Conservation (phyloP, 2,329 filamentous ascomycete species). For the Pleurostoma richardsiae region DNA sequence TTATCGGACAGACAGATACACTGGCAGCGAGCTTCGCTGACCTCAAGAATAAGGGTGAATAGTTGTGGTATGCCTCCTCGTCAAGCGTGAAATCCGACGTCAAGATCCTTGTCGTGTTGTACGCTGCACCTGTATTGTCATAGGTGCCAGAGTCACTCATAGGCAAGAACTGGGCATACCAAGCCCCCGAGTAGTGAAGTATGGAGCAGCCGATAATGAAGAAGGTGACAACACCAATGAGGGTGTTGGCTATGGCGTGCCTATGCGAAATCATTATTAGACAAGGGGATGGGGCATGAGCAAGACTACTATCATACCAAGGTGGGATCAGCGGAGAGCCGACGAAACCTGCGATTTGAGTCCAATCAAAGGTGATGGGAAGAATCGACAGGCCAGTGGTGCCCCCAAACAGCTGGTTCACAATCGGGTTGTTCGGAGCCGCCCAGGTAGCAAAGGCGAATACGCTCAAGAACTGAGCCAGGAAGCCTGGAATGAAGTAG, state of each 20-base stretch:
- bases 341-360: slow-evolving; percentile 63
- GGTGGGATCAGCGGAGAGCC: slow-evolving; percentile 65
- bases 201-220: slow-evolving; percentile 55
- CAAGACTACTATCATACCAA: slow-evolving; percentile 39
- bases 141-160: slow-evolving; percentile 68
- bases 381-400: slow-evolving; percentile 62
- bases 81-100: slow-evolving; percentile 58
- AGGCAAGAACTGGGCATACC: slow-evolving; percentile 60
- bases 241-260: slow-evolving; percentile 69
- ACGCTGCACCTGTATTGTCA: slow-evolving; percentile 61
- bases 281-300: slow-evolving; percentile 1
- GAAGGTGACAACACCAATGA: slow-evolving; percentile 62
- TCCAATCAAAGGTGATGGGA: slow-evolving; percentile 75
- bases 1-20: too few species aligned
- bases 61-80: slow-evolving; percentile 57
- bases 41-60: slow-evolving; percentile 60
- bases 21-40: background rate
- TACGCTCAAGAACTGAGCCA: slow-evolving; percentile 64
- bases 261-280: slow-evolving; percentile 18
- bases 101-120: slow-evolving; percentile 62
- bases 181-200: slow-evolving; percentile 61
- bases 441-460: slow-evolving; percentile 72
- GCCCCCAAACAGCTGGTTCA: slow-evolving; percentile 72
- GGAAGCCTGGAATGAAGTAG: slow-evolving; percentile 65
- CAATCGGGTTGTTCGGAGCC: slow-evolving; percentile 58